Base-by-base conservation (phyloP, 169 alveolate species). In the Perkinsus olseni region DNA sequence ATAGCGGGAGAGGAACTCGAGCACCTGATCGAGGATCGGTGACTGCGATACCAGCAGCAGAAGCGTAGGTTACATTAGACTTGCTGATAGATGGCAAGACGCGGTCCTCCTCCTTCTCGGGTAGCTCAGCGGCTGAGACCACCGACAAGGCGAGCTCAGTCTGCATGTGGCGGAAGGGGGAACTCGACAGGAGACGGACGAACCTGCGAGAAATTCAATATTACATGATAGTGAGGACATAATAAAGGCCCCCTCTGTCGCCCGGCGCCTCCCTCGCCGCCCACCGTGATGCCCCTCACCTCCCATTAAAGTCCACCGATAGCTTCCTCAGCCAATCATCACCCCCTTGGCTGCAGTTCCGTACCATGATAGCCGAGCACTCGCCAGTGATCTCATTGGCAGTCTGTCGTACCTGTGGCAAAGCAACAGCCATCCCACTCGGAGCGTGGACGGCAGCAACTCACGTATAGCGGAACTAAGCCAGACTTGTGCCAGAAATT, bases 311-410 rank as follows among this genome's bases (percentile, higher is more conserved):
- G 34, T 62, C 82, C 37, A 62, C 82, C 82, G 82, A 62, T 4
- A 62, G 82, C 82, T 62, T 62, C 82, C 34, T 62, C 82, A 62
- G 31, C 82, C 82, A 62, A 24, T 24, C 82, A 24, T 62, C 82
- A 13, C 82, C 82, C 1, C 82, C 82, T 24, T 62, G 36, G 17
- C 82, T 96, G 36, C 94, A 34, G 38, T 94, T 94, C 38, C 96
- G 96, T 40, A 98, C 74, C 98, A 98, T 96, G 39, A 98, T 96
- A 92, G 98, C 96, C 50, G 99, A 97, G 94, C 97, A 98, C 92
- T 99, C 99, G 38, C 99, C 99, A 20, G 99, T 99, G 62, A 98
- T 96, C 92, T 98, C 99, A 95, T 98, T 98, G 48, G 98, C 97
- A 38, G 97, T 98, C 96, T 98, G 98, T 74, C 99, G 82, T 4